Evolutionary conservation across 148 eudicot genomes (phyloP).

Genomic region (Mesembryanthemum crystallinum): DNA sequence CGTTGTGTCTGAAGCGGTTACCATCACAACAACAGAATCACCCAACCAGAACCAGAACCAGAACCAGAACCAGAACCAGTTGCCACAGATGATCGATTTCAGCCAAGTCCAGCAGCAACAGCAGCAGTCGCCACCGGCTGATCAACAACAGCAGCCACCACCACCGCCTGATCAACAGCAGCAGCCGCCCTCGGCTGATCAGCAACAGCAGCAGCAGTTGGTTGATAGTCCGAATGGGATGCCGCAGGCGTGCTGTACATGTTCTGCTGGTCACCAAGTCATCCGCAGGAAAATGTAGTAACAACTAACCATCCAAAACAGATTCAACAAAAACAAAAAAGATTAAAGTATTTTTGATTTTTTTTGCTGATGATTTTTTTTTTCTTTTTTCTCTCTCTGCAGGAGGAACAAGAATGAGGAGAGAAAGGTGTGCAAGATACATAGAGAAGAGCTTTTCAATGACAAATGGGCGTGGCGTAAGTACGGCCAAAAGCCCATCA

Average conservation of each 20-base stretch:
- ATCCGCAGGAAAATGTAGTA: conserved; percentile 15
- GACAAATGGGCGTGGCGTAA: conserved; percentile 91
- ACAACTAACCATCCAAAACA: no score
- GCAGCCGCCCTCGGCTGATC: not conserved
- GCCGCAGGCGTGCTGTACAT: not conserved
- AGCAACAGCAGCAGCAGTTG: no score
- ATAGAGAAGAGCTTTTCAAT: conserved; percentile 40
- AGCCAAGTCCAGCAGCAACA: not conserved
- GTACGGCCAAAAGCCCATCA: conserved; percentile 89
- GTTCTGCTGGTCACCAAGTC: not conserved
- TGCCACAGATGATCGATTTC: not conserved
- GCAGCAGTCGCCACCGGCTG: no score
- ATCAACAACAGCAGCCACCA: not conserved
- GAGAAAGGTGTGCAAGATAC: conserved; percentile 41
- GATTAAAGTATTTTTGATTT: no score
- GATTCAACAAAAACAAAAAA: no score
- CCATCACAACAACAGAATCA: no score
- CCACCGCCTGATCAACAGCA: no score
- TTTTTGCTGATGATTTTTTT: no score
- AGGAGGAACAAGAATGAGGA: conserved; percentile 44
- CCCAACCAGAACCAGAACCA: no score
- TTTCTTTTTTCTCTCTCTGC: not conserved
- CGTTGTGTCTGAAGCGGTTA: no score
- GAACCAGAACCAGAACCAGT: not conserved
- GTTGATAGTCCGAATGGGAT: not conserved